Conservation (phyloP, 345 rosid species). For the Conringia planisiliqua region DNA sequence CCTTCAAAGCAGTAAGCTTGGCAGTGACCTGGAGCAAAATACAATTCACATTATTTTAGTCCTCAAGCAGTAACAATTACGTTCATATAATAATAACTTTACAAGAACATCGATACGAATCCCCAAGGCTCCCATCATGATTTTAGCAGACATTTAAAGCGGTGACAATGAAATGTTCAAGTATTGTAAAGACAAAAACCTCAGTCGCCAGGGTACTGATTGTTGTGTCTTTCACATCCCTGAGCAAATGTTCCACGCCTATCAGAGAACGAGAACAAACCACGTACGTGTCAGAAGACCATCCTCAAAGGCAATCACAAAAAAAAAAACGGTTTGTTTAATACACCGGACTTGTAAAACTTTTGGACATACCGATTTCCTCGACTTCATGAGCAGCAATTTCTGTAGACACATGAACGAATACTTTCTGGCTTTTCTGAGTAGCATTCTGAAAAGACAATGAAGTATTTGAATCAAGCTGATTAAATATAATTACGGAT, state of each 20-base stretch:
- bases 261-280: slow-evolving; percentile 5
- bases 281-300: background rate
- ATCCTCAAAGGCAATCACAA: background rate
- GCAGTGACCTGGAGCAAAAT: slow-evolving; percentile 53
- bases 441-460: slow-evolving; percentile 62
- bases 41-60: background rate
- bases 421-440: slow-evolving; percentile 80
- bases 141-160: background rate
- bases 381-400: slow-evolving; percentile 60
- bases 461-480: background rate
- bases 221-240: slow-evolving; percentile 89
- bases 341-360: background rate
- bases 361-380: slow-evolving; percentile 67
- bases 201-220: slow-evolving; percentile 85
- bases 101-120: background rate
- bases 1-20: slow-evolving; percentile 73
- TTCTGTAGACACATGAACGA: slow-evolving; percentile 71
- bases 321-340: background rate
- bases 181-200: slow-evolving; percentile 37
- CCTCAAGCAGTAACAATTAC: background rate
- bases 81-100: background rate
- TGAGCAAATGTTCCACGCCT: slow-evolving; percentile 81
- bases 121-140: background rate
- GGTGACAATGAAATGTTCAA: background rate
- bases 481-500: background rate